Evolutionary conservation across 768 basidiomycete species (phyloP).

Genomic region (Cubamyces lactineus): DNA sequence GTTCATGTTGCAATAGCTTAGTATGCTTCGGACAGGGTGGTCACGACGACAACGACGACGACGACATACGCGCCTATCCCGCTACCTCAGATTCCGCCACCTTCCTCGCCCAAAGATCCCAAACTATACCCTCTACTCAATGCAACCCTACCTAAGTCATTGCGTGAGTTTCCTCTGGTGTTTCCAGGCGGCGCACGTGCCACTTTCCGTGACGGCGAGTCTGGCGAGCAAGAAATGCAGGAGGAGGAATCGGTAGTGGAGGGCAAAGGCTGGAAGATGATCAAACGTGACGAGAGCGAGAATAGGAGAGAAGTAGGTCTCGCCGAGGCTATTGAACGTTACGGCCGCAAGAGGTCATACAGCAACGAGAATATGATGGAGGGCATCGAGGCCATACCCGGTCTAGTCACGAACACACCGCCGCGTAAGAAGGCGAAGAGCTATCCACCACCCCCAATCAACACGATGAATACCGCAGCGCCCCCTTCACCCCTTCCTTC

Average conservation of each 20-base stretch:
- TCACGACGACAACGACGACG: slow-evolving; percentile 90
- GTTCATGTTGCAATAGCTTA: background rate
- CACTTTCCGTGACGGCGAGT: slow-evolving; percentile 74
- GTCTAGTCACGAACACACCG: slow-evolving; percentile 49
- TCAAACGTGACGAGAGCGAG: slow-evolving; percentile 66
- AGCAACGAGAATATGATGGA: slow-evolving; percentile 67
- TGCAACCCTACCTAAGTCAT: slow-evolving; percentile 70
- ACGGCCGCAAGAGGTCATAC: slow-evolving; percentile 63
- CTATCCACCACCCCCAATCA: slow-evolving; percentile 58
- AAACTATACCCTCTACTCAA: slow-evolving; percentile 81
- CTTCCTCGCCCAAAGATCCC: slow-evolving; percentile 71
- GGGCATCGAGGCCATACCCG: slow-evolving; percentile 65
- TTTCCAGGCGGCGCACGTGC: slow-evolving; percentile 84
- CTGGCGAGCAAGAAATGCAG: slow-evolving; percentile 65
- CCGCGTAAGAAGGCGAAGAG: slow-evolving; percentile 80
- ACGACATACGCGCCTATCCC: slow-evolving; percentile 90
- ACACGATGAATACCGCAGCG: slow-evolving; percentile 71
- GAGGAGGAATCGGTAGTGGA: slow-evolving; percentile 69
- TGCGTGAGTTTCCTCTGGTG: slow-evolving; percentile 74
- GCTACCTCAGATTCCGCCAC: slow-evolving; percentile 72
- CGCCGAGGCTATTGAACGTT: slow-evolving; percentile 81
- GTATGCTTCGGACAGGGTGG: slow-evolving; percentile 55
- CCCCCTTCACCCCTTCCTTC: slow-evolving; percentile 86
- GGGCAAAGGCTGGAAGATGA: slow-evolving; percentile 76
- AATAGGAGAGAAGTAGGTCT: slow-evolving; percentile 61